Base-by-base conservation (phyloP, 768 basidiomycete genomes). In the Hebeloma cylindrosporum region DNA sequence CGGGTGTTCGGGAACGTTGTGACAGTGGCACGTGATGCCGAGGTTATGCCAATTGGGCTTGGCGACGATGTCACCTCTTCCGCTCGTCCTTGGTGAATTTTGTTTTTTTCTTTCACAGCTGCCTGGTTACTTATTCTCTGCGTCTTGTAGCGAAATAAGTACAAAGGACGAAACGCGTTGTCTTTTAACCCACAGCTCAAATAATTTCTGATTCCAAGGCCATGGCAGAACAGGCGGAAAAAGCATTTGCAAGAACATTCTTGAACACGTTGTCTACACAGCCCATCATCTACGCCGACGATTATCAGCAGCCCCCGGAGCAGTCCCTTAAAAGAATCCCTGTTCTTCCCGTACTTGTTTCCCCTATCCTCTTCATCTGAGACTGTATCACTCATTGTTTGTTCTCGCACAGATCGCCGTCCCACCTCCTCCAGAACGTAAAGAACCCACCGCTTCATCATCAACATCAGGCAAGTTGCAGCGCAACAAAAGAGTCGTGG, bases 301-400 rank as follows among this genome's bases (percentile, higher is more conserved):
- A 89, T 65, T 90, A 87, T 64, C 85, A 86, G 62, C 83, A 88
- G 40, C 81, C 83, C 0, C 77, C 79, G 0, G 67, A 79, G 41
- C 72, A 82, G 48, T 78, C 77, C 9, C 73, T 90, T 43, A 87
- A 74, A 65, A 82, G 72, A 53, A 72, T 90, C n/a, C 80, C 85
- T 8, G 64, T 87, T 20, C 67, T 91, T 44, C 80, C 80, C 7
- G 18, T 11, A 18, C 7, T 3, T 44, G 17, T 10, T 14, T 18
- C 43, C 27, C 43, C 40, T 42, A 42, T 42, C 22, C 9, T 17
- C 3, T 9, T 20, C 13, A 30, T 29, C 31, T 33, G 28, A 35
- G 20, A 20, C 21, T 28, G 21, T 26, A n/a, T 45, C 20, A 14
- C 17, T 14, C 14, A 14, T 4, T 10, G 21, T 17, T 33, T 34